phyloP scores from a whole-genome alignment of 176 grass and related monocot species.

The Carex parvula region DNA sequence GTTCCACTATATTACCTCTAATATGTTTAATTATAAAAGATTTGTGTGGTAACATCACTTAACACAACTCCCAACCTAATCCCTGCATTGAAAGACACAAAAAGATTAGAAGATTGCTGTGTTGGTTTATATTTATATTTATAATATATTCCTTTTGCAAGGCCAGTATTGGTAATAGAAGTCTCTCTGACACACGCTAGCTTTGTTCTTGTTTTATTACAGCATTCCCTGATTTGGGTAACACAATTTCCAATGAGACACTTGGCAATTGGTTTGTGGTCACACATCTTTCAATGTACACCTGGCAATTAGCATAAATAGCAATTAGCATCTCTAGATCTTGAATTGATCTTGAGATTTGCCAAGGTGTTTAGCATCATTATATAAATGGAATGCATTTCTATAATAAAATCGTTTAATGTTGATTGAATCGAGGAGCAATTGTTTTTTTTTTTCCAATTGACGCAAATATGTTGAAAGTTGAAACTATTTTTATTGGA shows the following conservation, averaged over 20 bases:
- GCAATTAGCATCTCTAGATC: background rate
- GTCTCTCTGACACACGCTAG: background rate
- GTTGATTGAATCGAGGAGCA: background rate
- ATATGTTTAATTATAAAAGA: background rate
- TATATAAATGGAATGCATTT: background rate
- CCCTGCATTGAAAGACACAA: background rate
- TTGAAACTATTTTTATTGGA: background rate
- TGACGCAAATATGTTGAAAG: background rate
- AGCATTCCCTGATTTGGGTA: background rate
- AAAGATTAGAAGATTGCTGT: background rate
- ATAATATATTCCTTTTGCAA: background rate
- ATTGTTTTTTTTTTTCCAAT: background rate
- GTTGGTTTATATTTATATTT: background rate
- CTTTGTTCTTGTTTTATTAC: background rate
- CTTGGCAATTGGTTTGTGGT: slow-evolving; percentile 1
- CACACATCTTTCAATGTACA: slow-evolving; percentile 1
- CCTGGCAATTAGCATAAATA: slow-evolving; percentile 7
- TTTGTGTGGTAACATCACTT: background rate
- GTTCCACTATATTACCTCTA: background rate
- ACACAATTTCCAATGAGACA: slow-evolving; percentile 12
- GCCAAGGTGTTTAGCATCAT: background rate
- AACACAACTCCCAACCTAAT: background rate
- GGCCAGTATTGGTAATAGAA: background rate
- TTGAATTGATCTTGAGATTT: background rate
- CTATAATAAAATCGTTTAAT: background rate